These are phyloP conservation scores for Ustilago sp. DNA, from an alignment of 1,284 basidiomycete genomes.

Conservation along the genomic window DNA sequence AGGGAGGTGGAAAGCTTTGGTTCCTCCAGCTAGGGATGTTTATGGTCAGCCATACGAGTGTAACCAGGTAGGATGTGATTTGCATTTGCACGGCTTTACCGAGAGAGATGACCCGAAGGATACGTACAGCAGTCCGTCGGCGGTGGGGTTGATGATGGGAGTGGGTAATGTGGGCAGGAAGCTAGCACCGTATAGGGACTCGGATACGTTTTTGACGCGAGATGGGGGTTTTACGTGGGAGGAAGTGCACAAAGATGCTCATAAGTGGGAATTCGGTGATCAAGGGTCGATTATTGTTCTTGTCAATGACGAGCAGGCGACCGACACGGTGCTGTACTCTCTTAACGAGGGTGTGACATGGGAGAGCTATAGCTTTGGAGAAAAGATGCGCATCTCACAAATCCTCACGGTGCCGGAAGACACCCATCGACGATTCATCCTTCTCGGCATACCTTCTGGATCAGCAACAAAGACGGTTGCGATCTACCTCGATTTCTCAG, in stretches of 20 bases:
- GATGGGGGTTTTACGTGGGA: constrained; percentile 98
- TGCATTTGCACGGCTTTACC: constrained; percentile 96
- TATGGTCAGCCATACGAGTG: constrained; percentile 82
- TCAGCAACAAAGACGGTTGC: constrained; percentile 75
- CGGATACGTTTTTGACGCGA: constrained; percentile 94
- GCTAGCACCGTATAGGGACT: constrained; percentile 83
- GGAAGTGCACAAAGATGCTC: constrained; percentile 97
- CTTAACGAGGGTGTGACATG: constrained; percentile 88
- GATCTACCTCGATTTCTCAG: constrained; percentile 89
- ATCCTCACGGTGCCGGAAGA: constrained; percentile 92
- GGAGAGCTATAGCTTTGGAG: constrained; percentile 87
- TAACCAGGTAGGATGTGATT: constrained; percentile 79
- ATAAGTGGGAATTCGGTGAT: constrained; percentile 98
- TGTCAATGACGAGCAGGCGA: constrained; percentile 93
- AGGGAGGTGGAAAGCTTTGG: constrained; percentile 86
- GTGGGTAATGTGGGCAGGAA: constrained; percentile 95
- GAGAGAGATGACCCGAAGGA: constrained; percentile 89
- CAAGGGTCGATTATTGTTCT: constrained; percentile 92
- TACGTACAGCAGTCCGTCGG: constrained; percentile 90
- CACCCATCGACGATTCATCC: constrained; percentile 88
- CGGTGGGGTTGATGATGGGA: constrained; percentile 92
- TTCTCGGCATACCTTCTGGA: constrained; percentile 78
- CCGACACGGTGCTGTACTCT: constrained; percentile 87
- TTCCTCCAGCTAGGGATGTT: constrained; percentile 82
- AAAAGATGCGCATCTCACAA: constrained; percentile 79